A percentile compares a stretch with the other conserved stretches of the same genome.
phyloP scores from a whole-genome alignment of 768 basidiomycete species.

The Imleria badia region DNA sequence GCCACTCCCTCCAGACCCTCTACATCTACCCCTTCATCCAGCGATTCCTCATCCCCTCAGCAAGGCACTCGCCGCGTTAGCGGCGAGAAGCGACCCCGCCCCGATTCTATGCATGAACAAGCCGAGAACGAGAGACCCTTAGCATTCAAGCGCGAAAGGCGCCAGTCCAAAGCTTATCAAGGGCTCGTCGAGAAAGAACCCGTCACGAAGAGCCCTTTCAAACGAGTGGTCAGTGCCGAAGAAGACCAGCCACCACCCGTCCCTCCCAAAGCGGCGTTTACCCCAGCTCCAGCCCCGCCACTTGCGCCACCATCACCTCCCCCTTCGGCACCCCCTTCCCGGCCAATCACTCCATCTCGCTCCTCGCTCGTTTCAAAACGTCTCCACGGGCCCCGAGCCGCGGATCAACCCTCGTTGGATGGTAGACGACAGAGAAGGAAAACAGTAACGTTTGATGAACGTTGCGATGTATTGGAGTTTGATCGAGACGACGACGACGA shows the following conservation, averaged over 20 bases:
- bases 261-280: slow-evolving; percentile 22
- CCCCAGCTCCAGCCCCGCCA: slow-evolving; percentile 1
- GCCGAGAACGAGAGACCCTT: slow-evolving; percentile 73
- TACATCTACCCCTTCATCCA: slow-evolving; percentile 4
- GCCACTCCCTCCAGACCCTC: slow-evolving; percentile 43
- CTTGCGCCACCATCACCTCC: slow-evolving; percentile 27
- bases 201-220: slow-evolving; percentile 84
- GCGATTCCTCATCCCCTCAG: slow-evolving; percentile 6
- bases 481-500: slow-evolving; percentile 63
- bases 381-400: slow-evolving; percentile 73
- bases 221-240: slow-evolving; percentile 26
- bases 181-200: slow-evolving; percentile 73
- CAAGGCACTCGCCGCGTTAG: slow-evolving; percentile 52
- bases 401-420: slow-evolving; percentile 33
- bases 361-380: slow-evolving; percentile 70
- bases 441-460: slow-evolving; percentile 77
- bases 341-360: slow-evolving; percentile 41
- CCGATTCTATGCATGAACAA: slow-evolving; percentile 67
- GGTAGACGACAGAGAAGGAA: slow-evolving; percentile 59
- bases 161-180: slow-evolving; percentile 74
- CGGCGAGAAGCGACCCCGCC: slow-evolving; percentile 76
- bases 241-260: slow-evolving; percentile 32
- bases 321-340: slow-evolving; percentile 44
- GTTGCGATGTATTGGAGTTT: slow-evolving; percentile 82
- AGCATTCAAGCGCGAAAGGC: slow-evolving; percentile 66